Base-by-base conservation (phyloP, 441 rosid genomes). In the Capsella rubella region DNA sequence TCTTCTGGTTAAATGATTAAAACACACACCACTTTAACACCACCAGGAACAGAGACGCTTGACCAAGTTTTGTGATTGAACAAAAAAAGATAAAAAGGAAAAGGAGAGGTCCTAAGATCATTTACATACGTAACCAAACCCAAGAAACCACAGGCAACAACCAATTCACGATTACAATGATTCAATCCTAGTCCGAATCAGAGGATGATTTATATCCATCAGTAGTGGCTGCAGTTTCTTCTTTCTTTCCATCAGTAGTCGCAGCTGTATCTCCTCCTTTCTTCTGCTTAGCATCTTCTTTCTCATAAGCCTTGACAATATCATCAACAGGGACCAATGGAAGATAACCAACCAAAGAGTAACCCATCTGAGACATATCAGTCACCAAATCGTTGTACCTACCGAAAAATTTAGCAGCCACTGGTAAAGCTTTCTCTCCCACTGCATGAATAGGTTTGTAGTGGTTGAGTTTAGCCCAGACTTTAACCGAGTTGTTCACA, bases 271-370 rank as follows among this genome's bases (percentile, higher is more conserved):
- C 67, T 27, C 2, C 80, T 47, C 34, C 79, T 61, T 79, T 82
- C 81, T 87, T 80, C 47, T 14, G 64, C 0, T 78, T 74, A 49
- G 82, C 84, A 5, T 68, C 67, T 67, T 80, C 82, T 63, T 91
- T 82, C 74, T 89, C 74, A 69, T 82, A 87, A 25, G 86, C 85
- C 78, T 83, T 78, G 2, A 79, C 73, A 27, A 92, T 78, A 59
- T 89, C 95, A 64, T 86, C 97, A 14, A 88, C 52, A 9, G 99
- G 97, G 21, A 94, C 83, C 72, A 84, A 62, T 0, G 97, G 97
- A 18, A 94, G 65, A 76, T 81, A 85, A 4, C 86, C 73, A 13
- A 89, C 73, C 15, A 84, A 53, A 9, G 83, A 46, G 67, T 86
- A 86, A 25, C 97, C 99, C 83, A 81, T 92, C 72, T 52, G 79